Base-by-base conservation (phyloP, 2,329 filamentous ascomycete species). In the Pseudogymnoascus verrucosus region DNA sequence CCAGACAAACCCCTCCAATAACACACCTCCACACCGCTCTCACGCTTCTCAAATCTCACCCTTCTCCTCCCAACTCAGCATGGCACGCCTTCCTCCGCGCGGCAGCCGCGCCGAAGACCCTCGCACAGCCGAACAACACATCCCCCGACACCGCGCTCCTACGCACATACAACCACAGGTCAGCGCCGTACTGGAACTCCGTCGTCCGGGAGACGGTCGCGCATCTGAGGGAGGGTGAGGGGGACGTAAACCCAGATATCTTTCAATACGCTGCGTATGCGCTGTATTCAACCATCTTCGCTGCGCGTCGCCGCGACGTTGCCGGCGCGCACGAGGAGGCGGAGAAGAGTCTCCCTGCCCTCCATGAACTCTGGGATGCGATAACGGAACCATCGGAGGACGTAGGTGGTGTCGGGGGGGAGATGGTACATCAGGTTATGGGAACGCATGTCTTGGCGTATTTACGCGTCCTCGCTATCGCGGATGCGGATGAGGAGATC, bases 401-500 rank as follows among this genome's bases (percentile, higher is more conserved):
- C 2, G 44, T 36, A 3, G 31, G 61, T 2, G 44, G 23, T 7
- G 57, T 63, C 4, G 42, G 51, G 26, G 21, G 47, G 64, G 16
- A 69, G 75, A 1, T 82, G 1, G 74, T 80, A 6, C 74, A 78
- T 39, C 72, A 77, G 11, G 76, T 86, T 10, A 72, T 73, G 8
- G 79, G 81, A 5, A 74, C 74, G 19, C 74, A 80, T 39, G 70
- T 85, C 1, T 84, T 89, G 68, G 76, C 78, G 1, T 89, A 89
- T 70, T 80, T 91, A 71, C 80, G 86, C 57, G 80, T 84, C 1
- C 76, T 91, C 21, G 88, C 83, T 0, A 80, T 82, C 62, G 73
- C 85, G n/a, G 81, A 81, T 37, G 84, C 90, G 67, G 78, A 79
- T 60, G 75, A 80, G 1, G 84, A 82, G 60, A 84, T 91, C 71